Evolutionary conservation across 495 filamentous ascomycete genomes (phyloP).

Genomic region (Daldinia childiae): DNA sequence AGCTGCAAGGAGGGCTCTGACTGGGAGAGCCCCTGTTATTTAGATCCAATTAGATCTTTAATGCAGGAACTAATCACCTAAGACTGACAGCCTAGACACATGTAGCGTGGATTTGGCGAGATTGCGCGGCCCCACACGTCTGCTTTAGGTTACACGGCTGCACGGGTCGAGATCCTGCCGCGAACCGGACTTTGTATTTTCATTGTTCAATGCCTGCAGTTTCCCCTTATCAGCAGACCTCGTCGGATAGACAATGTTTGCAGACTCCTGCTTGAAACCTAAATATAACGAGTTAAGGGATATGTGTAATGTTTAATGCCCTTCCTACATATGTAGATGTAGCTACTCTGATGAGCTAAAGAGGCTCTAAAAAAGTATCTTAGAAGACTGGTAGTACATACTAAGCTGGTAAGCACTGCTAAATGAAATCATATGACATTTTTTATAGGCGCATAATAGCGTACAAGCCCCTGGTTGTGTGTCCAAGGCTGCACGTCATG

Average conservation of each 20-base stretch:
- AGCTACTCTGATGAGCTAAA: background rate
- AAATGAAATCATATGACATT: conserved; percentile 2
- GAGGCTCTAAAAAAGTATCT: background rate
- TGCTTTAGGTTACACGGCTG: conserved; percentile 16
- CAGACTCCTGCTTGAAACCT: background rate
- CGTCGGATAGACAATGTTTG: background rate
- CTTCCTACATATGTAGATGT: background rate
- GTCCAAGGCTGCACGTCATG: conserved; percentile 12
- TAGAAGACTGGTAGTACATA: background rate
- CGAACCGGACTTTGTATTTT: conserved; percentile 21
- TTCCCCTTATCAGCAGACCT: conserved; percentile 6
- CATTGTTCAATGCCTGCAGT: conserved; percentile 10
- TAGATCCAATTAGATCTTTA: conserved; percentile 13
- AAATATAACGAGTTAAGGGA: background rate
- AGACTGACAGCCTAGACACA: conserved; percentile 22
- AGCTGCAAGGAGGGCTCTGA: conserved; percentile 20
- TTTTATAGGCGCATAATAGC: background rate
- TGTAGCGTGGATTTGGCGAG: conserved; percentile 33
- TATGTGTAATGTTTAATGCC: background rate
- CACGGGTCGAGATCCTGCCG: conserved; percentile 36
- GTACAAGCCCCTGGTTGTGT: background rate
- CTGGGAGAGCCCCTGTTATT: conserved; percentile 15
- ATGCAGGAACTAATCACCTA: conserved; percentile 37
- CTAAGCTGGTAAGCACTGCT: background rate
- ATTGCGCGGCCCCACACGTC: conserved; percentile 31